Conservation (phyloP, 306 rosid species). For the Cucurbita maxima region DNA sequence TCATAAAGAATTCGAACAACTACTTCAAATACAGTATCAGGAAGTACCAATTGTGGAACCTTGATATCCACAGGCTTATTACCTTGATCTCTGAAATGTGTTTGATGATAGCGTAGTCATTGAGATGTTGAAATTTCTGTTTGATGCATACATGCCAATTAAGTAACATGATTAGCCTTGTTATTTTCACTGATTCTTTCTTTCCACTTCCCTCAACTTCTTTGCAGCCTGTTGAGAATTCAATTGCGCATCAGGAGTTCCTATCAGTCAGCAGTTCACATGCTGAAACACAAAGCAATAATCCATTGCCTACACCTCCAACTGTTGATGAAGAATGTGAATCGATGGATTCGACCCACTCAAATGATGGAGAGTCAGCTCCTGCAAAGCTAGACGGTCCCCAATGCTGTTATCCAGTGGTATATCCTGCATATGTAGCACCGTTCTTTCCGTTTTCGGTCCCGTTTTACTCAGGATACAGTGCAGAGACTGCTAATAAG, state of each 20-base stretch:
- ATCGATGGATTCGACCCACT: conserved; percentile 86
- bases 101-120: neutral
- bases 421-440: conserved; percentile 59
- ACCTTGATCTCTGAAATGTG: neutral
- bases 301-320: conserved; percentile 65
- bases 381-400: conserved; percentile 32
- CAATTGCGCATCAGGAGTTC: conserved; percentile 54
- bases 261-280: conserved; percentile 30
- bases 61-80: no score
- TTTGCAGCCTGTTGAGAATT: conserved; percentile 52
- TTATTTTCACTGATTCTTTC: neutral
- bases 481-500: conserved; percentile 29
- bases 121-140: neutral
- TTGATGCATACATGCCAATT: neutral
- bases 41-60: no score
- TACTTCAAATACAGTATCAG: no score
- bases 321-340: conserved; percentile 80
- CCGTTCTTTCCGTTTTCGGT: conserved; percentile 62
- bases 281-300: conserved; percentile 42
- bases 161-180: neutral
- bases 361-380: conserved; percentile 68
- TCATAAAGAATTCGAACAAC: no score
- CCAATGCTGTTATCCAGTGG: conserved; percentile 38
- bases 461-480: conserved; percentile 65
- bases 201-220: neutral